These are phyloP conservation scores for Hapsidospora chrysogenum DNA, from an alignment of 495 filamentous ascomycete genomes.

Conservation along the genomic window DNA sequence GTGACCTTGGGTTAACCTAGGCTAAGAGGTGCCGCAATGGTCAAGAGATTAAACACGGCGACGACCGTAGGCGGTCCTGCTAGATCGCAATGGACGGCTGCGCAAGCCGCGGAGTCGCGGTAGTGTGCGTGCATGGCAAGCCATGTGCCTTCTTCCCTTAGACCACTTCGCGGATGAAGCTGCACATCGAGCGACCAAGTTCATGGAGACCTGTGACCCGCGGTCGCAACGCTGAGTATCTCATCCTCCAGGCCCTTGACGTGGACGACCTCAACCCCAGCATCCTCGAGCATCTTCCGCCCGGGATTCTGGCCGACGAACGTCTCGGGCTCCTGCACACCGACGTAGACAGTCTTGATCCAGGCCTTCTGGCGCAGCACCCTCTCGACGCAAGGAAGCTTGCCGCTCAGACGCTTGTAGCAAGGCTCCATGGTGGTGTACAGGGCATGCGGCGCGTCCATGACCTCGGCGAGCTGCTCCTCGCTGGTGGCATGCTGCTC, in stretches of 20 bases:
- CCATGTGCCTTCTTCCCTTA: too few species aligned
- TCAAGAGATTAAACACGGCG: too few species aligned
- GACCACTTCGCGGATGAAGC: too few species aligned
- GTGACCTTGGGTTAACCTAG: too few species aligned
- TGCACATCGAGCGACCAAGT: too few species aligned
- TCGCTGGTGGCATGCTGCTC: conserved; percentile 29
- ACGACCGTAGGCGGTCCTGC: too few species aligned
- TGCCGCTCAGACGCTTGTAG: conserved; percentile 62
- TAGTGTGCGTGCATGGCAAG: too few species aligned
- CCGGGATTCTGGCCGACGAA: conserved; percentile 76
- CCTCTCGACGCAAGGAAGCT: conserved; percentile 65
- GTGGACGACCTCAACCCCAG: conserved; percentile 55
- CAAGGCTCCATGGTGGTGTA: conserved; percentile 97
- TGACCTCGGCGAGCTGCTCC: conserved; percentile 33
- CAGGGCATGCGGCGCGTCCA: conserved; percentile 42
- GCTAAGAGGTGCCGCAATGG: too few species aligned
- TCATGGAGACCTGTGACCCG: too few species aligned
- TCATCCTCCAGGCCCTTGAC: conserved; percentile 65
- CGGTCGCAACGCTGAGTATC: conserved; percentile 64
- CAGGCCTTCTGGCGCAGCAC: conserved; percentile 46
- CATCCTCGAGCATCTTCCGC: conserved; percentile 47
- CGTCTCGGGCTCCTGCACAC: conserved; percentile 72
- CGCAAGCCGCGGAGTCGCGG: too few species aligned
- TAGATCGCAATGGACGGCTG: too few species aligned
- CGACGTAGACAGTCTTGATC: conserved; percentile 71